Evolutionary conservation across 2,329 filamentous ascomycete genomes (phyloP).

Genomic region (Stagonosporopsis tanaceti): DNA sequence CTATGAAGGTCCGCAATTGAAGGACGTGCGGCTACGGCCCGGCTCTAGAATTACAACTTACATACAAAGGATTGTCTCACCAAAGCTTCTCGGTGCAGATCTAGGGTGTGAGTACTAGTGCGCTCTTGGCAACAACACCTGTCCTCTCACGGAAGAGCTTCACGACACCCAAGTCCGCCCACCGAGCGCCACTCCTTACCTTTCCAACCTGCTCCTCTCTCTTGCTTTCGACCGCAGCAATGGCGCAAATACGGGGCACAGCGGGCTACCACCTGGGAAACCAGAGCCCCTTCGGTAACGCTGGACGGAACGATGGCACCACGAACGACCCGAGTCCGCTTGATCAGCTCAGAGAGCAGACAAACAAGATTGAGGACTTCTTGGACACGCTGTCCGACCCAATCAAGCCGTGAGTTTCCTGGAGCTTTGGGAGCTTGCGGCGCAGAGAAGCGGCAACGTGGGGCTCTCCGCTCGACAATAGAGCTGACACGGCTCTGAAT

Average conservation of each 20-base stretch:
- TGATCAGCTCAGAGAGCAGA: constrained; percentile 90
- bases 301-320: constrained; percentile 63
- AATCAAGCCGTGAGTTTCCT: constrained; percentile 82
- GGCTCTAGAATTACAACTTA: constrained; percentile 18
- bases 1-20: constrained; percentile 10
- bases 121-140: constrained; percentile 28
- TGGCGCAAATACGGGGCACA: constrained; percentile 68
- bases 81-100: constrained; percentile 29
- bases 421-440: constrained; percentile 1
- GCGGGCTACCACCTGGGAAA: constrained; percentile 85
- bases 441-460: constrained; percentile 7
- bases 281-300: constrained; percentile 74
- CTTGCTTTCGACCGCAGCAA: constrained; percentile 43
- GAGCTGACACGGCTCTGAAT: constrained; percentile 38
- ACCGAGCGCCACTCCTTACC: constrained; percentile 33
- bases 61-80: constrained; percentile 21
- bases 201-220: constrained; percentile 27
- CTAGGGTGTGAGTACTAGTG: constrained; percentile 22
- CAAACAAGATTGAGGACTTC: constrained; percentile 96
- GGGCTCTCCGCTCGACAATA: constrained; percentile 7
- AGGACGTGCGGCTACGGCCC: constrained; percentile 14
- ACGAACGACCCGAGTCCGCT: constrained; percentile 77
- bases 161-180: constrained; percentile 36
- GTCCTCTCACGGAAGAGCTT: constrained; percentile 36
- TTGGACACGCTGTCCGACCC: constrained; percentile 88